Percentiles rank a stretch among this genome's conserved stretches.
These are phyloP conservation scores for Porphyridium purpureum DNA, from an alignment of 23 red algal genomes.

Conservation along the genomic window DNA sequence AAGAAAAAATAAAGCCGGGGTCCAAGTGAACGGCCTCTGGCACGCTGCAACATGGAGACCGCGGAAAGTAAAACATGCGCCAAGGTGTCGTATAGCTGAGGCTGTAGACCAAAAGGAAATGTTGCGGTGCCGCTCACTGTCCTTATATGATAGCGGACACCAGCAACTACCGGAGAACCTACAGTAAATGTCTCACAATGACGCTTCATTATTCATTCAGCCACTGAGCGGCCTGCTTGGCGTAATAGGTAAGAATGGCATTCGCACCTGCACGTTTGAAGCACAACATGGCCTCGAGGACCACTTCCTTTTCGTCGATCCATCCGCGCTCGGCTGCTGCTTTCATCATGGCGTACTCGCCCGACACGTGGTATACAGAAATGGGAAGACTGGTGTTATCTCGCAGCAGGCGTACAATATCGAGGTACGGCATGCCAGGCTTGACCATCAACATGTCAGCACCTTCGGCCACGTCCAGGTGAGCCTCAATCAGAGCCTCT, in stretches of 20 bases:
- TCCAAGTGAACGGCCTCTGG: too few relatives aligned
- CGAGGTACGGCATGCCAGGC: constrained; percentile 89
- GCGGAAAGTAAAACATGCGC: too few relatives aligned
- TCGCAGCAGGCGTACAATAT: constrained; percentile 66
- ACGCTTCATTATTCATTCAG: constrained; percentile 22
- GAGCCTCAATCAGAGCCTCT: constrained; percentile 66
- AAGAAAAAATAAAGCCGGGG: too few relatives aligned
- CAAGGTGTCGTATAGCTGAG: too few relatives aligned
- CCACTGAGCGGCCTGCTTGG: constrained; percentile 83
- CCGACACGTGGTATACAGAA: constrained; percentile 86
- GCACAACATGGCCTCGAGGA: constrained; percentile 70
- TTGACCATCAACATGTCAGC: constrained; percentile 99
- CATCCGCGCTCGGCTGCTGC: constrained; percentile 81
- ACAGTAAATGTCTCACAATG: too few relatives aligned
- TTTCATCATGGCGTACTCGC: constrained; percentile 99
- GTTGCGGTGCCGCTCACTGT: too few relatives aligned
- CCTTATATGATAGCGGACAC: too few relatives aligned
- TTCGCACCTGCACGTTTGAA: constrained; percentile 92
- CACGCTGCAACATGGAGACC: too few relatives aligned
- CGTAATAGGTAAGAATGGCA: constrained; percentile 96
- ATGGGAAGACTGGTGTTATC: constrained; percentile 45
- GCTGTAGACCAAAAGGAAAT: too few relatives aligned
- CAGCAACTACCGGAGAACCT: too few relatives aligned
- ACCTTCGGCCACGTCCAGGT: constrained; percentile 73
- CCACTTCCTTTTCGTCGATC: constrained; percentile 79